phyloP scores from a whole-genome alignment of 352 stramenopile genomes.

The Globisporangium polare region DNA sequence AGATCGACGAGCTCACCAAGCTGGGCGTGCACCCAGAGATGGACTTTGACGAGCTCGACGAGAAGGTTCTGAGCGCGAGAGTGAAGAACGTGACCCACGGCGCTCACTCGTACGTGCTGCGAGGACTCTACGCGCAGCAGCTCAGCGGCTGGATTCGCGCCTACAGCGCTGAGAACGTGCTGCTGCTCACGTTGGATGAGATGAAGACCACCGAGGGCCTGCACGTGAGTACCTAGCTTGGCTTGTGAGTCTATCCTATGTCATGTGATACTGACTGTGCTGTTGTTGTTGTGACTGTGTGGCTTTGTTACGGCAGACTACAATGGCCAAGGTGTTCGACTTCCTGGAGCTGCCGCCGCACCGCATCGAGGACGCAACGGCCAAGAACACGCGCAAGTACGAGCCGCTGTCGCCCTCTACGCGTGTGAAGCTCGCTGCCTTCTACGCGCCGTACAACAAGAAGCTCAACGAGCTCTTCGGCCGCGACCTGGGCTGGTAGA shows the following conservation, averaged over 20 bases:
- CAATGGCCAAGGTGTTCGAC: constrained; percentile 81
- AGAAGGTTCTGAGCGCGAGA: constrained; percentile 43
- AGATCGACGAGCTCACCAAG: constrained; percentile 57
- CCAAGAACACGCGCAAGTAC: constrained; percentile 90
- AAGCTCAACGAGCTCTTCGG: constrained; percentile 70
- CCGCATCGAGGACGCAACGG: constrained; percentile 69
- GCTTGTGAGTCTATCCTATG: background rate
- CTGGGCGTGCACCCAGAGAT: constrained; percentile 73
- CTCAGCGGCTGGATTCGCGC: constrained; percentile 90
- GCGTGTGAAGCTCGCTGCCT: constrained; percentile 54
- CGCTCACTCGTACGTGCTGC: constrained; percentile 76
- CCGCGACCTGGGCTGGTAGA: constrained; percentile 55
- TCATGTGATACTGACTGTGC: constrained; percentile 13
- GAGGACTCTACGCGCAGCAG: constrained; percentile 95
- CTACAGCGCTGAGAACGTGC: constrained; percentile 87
- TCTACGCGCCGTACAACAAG: constrained; percentile 82
- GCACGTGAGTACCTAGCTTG: constrained; percentile 36
- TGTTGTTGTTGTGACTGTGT: constrained; percentile 8
- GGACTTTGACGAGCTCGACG: constrained; percentile 66
- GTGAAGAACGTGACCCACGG: constrained; percentile 52
- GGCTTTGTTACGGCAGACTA: constrained; percentile 41
- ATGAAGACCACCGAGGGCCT: constrained; percentile 78
- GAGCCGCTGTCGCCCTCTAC: constrained; percentile 54
- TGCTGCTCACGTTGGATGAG: constrained; percentile 93
- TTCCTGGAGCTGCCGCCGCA: constrained; percentile 85